These are phyloP conservation scores for Prosopis cineraria DNA, from an alignment of 306 rosid species.

Conservation along the genomic window DNA sequence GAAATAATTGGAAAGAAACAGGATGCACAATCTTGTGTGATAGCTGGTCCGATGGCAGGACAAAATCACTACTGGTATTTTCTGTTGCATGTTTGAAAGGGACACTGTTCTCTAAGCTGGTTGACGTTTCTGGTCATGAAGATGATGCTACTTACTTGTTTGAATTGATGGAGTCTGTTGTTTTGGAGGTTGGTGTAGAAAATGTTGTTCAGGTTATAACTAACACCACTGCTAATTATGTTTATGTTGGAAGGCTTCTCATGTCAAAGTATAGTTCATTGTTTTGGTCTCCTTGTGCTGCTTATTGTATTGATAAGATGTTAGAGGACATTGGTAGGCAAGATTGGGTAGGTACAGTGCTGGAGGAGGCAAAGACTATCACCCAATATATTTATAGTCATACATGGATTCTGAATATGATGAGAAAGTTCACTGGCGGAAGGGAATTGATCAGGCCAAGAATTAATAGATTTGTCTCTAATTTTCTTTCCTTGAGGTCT, in stretches of 20 bases:
- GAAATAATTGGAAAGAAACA: conserved; percentile 71
- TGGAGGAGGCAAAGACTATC: conserved; percentile 67
- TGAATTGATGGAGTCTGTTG: conserved; percentile 60
- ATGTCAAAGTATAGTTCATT: conserved; percentile 64
- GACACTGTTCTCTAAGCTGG: conserved; percentile 57
- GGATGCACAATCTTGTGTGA: conserved; percentile 71
- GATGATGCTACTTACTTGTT: conserved; percentile 56
- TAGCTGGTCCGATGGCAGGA: conserved; percentile 57
- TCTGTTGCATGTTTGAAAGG: conserved; percentile 61
- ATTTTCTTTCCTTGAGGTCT: conserved; percentile 71
- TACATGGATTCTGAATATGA: conserved; percentile 53
- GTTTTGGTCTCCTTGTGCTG: conserved; percentile 81
- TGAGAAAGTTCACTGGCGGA: conserved; percentile 67
- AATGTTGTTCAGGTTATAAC: conserved; percentile 78
- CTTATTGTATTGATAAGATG: conserved; percentile 64
- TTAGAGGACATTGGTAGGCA: conserved; percentile 67
- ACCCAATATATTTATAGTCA: conserved; percentile 54
- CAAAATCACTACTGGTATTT: conserved; percentile 54
- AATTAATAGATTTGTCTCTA: conserved; percentile 51
- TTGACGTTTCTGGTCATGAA: conserved; percentile 61
- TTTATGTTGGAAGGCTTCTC: conserved; percentile 61
- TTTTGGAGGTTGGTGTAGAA: conserved; percentile 68
- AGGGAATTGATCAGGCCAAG: conserved; percentile 62
- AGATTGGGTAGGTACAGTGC: conserved; percentile 61
- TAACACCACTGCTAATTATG: conserved; percentile 53